Percentiles rank a stretch among this genome's conserved stretches.
These are phyloP conservation scores for Phytophthora ramorum DNA, from an alignment of 352 stramenopile species.

Conservation along the genomic window DNA sequence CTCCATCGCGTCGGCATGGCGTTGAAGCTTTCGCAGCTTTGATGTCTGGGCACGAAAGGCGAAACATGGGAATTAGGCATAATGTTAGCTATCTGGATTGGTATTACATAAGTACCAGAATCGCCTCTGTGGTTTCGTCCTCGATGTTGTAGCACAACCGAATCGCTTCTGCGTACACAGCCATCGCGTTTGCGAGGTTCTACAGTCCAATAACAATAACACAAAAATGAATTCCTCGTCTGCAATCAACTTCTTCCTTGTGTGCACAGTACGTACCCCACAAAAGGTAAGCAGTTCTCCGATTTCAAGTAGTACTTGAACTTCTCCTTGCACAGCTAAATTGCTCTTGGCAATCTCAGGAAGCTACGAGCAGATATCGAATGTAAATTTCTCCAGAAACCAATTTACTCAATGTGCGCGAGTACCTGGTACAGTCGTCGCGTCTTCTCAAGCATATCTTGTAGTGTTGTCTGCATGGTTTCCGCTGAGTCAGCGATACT, in stretches of 20 bases:
- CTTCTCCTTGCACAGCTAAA: slow-evolving; percentile 45
- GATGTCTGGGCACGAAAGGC: slow-evolving; percentile 31
- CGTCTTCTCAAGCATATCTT: slow-evolving; percentile 36
- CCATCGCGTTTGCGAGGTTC: slow-evolving; percentile 42
- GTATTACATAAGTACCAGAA: slow-evolving; percentile 49
- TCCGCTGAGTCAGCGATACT: slow-evolving; percentile 1
- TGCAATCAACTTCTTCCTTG: not conserved
- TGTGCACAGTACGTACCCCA: slow-evolving; percentile 25
- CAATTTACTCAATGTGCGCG: not conserved
- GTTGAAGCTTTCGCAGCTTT: slow-evolving; percentile 49
- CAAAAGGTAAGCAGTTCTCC: slow-evolving; percentile 44
- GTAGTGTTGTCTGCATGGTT: slow-evolving; percentile 20
- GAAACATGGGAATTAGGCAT: not conserved
- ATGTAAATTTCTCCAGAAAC: not conserved
- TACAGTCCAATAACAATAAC: slow-evolving; percentile 11
- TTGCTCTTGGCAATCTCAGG: slow-evolving; percentile 39
- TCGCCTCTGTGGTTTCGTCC: slow-evolving; percentile 55
- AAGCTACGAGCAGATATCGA: slow-evolving; percentile 16
- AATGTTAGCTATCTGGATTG: not conserved
- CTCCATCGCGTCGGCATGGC: slow-evolving; percentile 35
- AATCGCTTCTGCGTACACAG: slow-evolving; percentile 47
- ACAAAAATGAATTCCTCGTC: not conserved
- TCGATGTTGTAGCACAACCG: slow-evolving; percentile 50
- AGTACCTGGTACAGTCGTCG: slow-evolving; percentile 48
- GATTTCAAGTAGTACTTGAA: slow-evolving; percentile 55